Evolutionary conservation across 148 eudicot species (phyloP).

Genomic region (Arbutus unedo): DNA sequence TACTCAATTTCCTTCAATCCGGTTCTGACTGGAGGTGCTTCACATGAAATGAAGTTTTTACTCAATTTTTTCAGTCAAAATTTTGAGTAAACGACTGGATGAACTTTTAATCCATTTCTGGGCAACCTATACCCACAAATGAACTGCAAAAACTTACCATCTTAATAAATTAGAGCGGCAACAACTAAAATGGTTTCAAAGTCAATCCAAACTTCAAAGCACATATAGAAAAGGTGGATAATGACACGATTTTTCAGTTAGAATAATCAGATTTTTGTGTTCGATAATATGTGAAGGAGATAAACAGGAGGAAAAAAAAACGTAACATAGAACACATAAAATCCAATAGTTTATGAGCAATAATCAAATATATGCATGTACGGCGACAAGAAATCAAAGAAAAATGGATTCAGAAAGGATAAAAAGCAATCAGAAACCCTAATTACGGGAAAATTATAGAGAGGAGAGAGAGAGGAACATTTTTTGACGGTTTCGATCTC

Average conservation of each 20-base stretch:
- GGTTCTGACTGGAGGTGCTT: neutral
- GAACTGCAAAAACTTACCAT: neutral
- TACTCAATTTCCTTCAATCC: neutral
- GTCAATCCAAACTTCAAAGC: neutral
- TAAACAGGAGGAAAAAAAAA: neutral
- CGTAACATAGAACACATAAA: neutral
- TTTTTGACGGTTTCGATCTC: constrained; percentile 92
- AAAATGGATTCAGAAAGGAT: neutral
- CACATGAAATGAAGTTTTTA: neutral
- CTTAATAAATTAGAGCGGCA: neutral
- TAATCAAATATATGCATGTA: neutral
- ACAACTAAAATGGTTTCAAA: neutral
- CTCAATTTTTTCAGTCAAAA: neutral
- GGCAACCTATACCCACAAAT: neutral
- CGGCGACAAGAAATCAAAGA: neutral
- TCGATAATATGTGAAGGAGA: neutral
- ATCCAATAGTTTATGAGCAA: neutral
- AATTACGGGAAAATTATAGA: neutral
- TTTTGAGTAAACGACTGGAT: neutral
- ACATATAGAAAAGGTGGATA: neutral
- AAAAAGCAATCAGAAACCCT: neutral
- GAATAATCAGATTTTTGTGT: no score
- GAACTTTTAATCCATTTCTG: neutral
- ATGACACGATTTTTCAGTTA: no score
- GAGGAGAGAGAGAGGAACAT: constrained; percentile 30